These are phyloP conservation scores for Spathaspora arborariae DNA, from an alignment of 805 yeast genomes.

Conservation along the genomic window DNA sequence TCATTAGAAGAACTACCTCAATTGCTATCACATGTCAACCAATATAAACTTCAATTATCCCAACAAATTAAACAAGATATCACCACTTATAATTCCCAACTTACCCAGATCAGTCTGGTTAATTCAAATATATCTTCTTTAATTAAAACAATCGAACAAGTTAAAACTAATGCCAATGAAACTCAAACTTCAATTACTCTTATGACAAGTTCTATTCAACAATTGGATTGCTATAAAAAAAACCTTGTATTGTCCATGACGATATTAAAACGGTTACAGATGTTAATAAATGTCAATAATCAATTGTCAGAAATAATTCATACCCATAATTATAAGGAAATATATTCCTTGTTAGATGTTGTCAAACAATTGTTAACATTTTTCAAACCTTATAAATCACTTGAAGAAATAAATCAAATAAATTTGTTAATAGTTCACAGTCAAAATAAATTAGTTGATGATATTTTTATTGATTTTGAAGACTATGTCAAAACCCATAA, in stretches of 20 bases:
- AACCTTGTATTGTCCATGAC: slow-evolving; percentile 85
- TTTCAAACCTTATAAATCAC: slow-evolving; percentile 77
- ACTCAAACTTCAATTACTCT: slow-evolving; percentile 61
- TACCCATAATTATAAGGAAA: slow-evolving; percentile 49
- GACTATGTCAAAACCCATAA: slow-evolving; percentile 29
- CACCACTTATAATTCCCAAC: slow-evolving; percentile 23
- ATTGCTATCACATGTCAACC: slow-evolving; percentile 45
- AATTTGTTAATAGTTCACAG: slow-evolving; percentile 56
- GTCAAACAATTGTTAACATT: slow-evolving; percentile 68
- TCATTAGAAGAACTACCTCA: slow-evolving; percentile 49
- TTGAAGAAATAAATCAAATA: slow-evolving; percentile 71
- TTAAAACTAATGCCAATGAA: slow-evolving; percentile 44
- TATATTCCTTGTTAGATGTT: slow-evolving; percentile 60
- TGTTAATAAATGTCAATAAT: slow-evolving; percentile 73
- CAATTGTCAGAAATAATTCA: slow-evolving; percentile 48
- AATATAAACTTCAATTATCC: slow-evolving; percentile 49
- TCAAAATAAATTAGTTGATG: slow-evolving; percentile 61
- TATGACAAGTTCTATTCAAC: slow-evolving; percentile 76
- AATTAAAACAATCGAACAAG: slow-evolving; percentile 42
- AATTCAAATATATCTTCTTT: slow-evolving; percentile 36
- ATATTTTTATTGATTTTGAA: slow-evolving; percentile 72
- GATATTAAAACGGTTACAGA: slow-evolving; percentile 78
- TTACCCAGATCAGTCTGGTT: slow-evolving; percentile 11
- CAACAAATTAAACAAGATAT: slow-evolving; percentile 38
- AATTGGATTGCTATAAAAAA: slow-evolving; percentile 76